Conservation (phyloP, 2,329 filamentous ascomycete genomes). For the Bipolaris zeicola region DNA sequence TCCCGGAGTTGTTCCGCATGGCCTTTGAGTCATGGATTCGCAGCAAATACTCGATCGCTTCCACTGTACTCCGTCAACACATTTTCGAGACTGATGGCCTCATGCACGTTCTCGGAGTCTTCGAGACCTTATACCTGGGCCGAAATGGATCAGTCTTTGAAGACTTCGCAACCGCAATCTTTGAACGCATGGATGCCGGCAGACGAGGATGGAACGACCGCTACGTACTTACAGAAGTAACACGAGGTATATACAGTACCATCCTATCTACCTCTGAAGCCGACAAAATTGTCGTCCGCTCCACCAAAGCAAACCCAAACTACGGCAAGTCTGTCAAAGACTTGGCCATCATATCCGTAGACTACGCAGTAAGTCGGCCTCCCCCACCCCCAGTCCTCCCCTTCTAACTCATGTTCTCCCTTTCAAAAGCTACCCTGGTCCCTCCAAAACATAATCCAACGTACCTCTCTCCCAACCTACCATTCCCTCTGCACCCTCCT, state of each 20-base stretch:
- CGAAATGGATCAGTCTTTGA: slow-evolving; percentile 72
- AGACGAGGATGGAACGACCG: slow-evolving; percentile 75
- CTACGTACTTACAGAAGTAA: slow-evolving; percentile 78
- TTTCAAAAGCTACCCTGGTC: slow-evolving; percentile 57
- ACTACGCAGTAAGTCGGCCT: slow-evolving; percentile 67
- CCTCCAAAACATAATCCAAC: slow-evolving; percentile 73
- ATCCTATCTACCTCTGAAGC: slow-evolving; percentile 59
- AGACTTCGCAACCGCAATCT: slow-evolving; percentile 70
- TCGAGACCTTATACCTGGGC: slow-evolving; percentile 78
- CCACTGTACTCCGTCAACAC: slow-evolving; percentile 66
- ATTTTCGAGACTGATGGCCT: slow-evolving; percentile 74
- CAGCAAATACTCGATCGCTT: slow-evolving; percentile 73
- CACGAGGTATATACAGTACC: slow-evolving; percentile 70
- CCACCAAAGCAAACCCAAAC: slow-evolving; percentile 51
- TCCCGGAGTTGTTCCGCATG: slow-evolving; percentile 73
- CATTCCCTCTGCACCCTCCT: slow-evolving; percentile 76
- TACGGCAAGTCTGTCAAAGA: slow-evolving; percentile 65
- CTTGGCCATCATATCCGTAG: slow-evolving; percentile 67
- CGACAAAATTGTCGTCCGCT: slow-evolving; percentile 66
- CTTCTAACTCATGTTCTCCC: neutral
- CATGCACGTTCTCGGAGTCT: slow-evolving; percentile 65
- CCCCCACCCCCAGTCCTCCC: neutral
- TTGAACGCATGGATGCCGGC: slow-evolving; percentile 71
- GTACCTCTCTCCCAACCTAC: slow-evolving; percentile 68
- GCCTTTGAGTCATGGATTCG: slow-evolving; percentile 79